Evolutionary conservation across 345 rosid species (phyloP).

Genomic region (Anastatica hierochuntica): DNA sequence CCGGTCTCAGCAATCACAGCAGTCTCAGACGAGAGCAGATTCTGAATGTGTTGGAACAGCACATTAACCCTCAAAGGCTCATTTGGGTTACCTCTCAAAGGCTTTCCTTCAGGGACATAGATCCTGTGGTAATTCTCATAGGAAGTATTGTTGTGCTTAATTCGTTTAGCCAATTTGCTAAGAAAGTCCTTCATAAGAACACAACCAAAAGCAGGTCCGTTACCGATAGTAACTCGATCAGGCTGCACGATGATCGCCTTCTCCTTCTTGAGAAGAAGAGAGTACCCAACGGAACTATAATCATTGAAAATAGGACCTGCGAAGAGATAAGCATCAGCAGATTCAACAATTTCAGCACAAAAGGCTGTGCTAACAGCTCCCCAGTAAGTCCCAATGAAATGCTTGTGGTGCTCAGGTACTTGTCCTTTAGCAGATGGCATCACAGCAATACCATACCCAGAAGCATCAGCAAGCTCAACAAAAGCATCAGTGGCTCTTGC

Average conservation of each 20-base stretch:
- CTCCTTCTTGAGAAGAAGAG: conserved; percentile 47
- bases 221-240: conserved; percentile 42
- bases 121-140: conserved; percentile 43
- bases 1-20: conserved; percentile 53
- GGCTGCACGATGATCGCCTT: conserved; percentile 47
- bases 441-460: conserved; percentile 42
- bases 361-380: conserved; percentile 45
- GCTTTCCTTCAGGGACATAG: conserved; percentile 38
- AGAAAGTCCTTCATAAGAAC: conserved; percentile 51
- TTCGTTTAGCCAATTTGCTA: conserved; percentile 28
- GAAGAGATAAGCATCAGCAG: conserved; percentile 48
- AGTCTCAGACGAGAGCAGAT: conserved; percentile 31
- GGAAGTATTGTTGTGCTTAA: conserved; percentile 36
- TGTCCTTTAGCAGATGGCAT: conserved; percentile 61
- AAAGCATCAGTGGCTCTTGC: conserved; percentile 40
- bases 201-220: conserved; percentile 47
- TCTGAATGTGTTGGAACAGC: conserved; percentile 46
- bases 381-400: conserved; percentile 52
- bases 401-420: conserved; percentile 44
- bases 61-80: conserved; percentile 43
- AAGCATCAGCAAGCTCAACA: conserved; percentile 41
- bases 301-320: conserved; percentile 57
- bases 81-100: conserved; percentile 26
- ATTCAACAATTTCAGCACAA: conserved; percentile 47
- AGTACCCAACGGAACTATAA: conserved; percentile 43